Evolutionary conservation across 345 rosid species (phyloP).

Genomic region (Orychophragmus violaceus): DNA sequence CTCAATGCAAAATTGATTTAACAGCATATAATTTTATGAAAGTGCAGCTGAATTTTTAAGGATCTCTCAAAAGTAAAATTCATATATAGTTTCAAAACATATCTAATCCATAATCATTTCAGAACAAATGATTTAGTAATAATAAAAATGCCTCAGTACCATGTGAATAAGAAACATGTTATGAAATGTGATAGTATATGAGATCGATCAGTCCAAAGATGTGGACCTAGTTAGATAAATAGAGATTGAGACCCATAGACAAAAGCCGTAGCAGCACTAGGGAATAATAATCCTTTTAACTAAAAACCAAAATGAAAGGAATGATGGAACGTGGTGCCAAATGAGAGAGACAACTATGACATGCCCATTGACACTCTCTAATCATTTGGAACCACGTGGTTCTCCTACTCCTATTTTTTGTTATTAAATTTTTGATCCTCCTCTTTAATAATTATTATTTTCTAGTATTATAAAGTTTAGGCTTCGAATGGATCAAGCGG

Average conservation of each 20-base stretch:
- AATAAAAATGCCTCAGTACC: neutral
- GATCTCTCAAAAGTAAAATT: neutral
- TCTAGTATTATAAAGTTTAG: neutral
- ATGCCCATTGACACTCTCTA: neutral
- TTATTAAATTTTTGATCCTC: neutral
- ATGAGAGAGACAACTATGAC: neutral
- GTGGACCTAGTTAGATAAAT: neutral
- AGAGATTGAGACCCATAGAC: neutral
- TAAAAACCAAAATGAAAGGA: constrained; percentile 2
- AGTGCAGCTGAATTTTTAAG: neutral
- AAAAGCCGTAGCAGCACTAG: neutral
- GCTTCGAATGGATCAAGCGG: too few species aligned
- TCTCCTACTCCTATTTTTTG: neutral
- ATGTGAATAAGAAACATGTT: neutral
- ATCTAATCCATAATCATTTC: neutral
- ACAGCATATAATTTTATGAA: neutral
- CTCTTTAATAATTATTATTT: neutral
- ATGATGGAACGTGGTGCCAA: constrained; percentile 8
- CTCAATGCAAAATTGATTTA: neutral
- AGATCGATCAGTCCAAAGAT: neutral
- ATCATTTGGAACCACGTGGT: neutral
- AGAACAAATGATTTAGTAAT: neutral
- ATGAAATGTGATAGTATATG: neutral
- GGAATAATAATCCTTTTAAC: neutral
- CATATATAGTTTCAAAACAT: neutral